A percentile compares a stretch with the other conserved stretches of the same genome.
Evolutionary conservation across 2,329 filamentous ascomycete genomes (phyloP).

Genomic region (Aureobasidium sp.): DNA sequence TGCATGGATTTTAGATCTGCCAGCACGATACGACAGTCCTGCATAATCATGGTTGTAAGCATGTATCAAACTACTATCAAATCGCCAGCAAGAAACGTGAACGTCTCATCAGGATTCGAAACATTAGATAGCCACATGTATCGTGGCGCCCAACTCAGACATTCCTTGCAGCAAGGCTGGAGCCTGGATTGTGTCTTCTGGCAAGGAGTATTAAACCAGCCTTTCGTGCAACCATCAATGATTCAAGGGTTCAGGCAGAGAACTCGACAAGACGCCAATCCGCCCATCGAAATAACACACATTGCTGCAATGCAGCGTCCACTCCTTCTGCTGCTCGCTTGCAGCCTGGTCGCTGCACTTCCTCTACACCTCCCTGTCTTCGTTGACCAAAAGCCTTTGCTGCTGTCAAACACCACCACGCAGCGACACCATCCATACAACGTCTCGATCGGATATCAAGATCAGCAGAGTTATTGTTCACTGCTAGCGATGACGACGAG

Average conservation of each 20-base stretch:
- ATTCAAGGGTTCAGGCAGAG: neutral
- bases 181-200: neutral
- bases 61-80: neutral
- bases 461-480: constrained; percentile 26
- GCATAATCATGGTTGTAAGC: neutral
- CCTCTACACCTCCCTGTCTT: neutral
- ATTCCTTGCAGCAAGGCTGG: constrained; percentile 3
- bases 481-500: constrained; percentile 17
- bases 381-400: constrained; percentile 5
- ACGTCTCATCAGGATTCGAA: neutral
- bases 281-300: neutral
- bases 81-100: neutral
- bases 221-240: neutral
- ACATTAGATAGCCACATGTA: neutral
- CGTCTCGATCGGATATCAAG: constrained; percentile 22
- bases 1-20: neutral
- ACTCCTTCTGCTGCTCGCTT: neutral
- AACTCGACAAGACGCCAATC: neutral
- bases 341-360: neutral
- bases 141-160: neutral
- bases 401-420: neutral
- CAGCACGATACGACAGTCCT: neutral
- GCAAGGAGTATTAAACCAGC: neutral
- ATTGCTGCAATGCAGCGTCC: neutral
- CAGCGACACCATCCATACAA: neutral